A percentile compares a stretch with the other conserved stretches of the same genome.
Evolutionary conservation across 2,329 filamentous ascomycete genomes (phyloP).

Genomic region (Rhynchosporium graminicola): DNA sequence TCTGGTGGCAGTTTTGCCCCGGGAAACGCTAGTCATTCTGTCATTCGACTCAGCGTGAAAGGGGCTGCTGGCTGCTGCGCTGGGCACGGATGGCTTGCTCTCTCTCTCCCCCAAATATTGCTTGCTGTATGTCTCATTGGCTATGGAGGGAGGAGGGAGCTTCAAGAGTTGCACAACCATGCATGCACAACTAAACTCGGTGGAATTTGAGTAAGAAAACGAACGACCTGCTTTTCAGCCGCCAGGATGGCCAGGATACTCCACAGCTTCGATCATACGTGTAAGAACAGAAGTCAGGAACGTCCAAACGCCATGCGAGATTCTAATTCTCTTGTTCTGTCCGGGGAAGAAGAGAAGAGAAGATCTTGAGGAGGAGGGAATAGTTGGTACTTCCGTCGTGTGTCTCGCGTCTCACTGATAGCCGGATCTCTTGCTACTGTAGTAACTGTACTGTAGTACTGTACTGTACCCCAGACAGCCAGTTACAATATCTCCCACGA

Average conservation of each 20-base stretch:
- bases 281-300: not conserved
- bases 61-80: not conserved
- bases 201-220: no score
- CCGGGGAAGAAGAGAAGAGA: no score
- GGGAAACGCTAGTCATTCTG: slow-evolving; percentile 6
- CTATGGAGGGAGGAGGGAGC: not conserved
- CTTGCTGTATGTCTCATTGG: slow-evolving; percentile 6
- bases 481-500: not conserved
- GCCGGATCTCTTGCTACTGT: no score
- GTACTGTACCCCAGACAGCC: not conserved
- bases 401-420: no score
- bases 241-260: slow-evolving; percentile 3
- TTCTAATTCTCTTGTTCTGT: no score
- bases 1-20: slow-evolving; percentile 7
- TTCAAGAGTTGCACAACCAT: slow-evolving; percentile 8
- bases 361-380: no score
- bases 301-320: slow-evolving; percentile 14
- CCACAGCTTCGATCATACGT: slow-evolving; percentile 6
- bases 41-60: slow-evolving; percentile 9
- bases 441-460: not conserved
- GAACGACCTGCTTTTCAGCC: slow-evolving; percentile 11
- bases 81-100: not conserved
- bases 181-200: not conserved
- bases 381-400: no score
- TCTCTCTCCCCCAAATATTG: no score